A percentile compares a stretch with the other conserved stretches of the same genome.
Evolutionary conservation across 164 flowering plant genomes (phyloP).

Genomic region (Akebia trifoliata): DNA sequence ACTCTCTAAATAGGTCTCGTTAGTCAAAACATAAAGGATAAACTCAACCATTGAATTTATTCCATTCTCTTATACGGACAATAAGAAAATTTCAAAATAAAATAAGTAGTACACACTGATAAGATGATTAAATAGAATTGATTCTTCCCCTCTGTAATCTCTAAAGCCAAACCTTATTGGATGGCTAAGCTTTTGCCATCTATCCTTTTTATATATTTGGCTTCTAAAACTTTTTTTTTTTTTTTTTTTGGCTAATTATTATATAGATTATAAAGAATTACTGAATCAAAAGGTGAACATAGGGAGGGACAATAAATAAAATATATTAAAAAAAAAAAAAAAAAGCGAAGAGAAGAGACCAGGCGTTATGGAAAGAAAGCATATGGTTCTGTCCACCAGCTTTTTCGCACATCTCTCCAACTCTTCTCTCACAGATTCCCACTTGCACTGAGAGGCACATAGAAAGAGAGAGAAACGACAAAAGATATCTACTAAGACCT

Average conservation of each 20-base stretch:
- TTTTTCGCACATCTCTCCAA: constrained; percentile 8
- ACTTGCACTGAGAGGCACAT: constrained; percentile 6
- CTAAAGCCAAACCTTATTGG: background rate
- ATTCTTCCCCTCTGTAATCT: background rate
- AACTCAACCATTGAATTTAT: constrained; percentile 9
- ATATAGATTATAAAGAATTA: constrained; percentile 6
- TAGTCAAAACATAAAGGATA: too few species aligned
- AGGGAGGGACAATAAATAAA: background rate
- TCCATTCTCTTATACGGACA: constrained; percentile 4
- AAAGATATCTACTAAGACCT: too few species aligned
- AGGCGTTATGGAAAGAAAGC: constrained; percentile 23
- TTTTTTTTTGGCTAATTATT: background rate
- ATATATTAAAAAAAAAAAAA: background rate
- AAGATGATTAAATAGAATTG: constrained; percentile 5
- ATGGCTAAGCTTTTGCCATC: background rate
- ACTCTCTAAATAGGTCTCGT: too few species aligned
- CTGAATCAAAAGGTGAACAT: constrained; percentile 1
- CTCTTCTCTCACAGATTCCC: constrained; percentile 11
- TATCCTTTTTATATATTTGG: background rate
- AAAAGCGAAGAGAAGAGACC: constrained; percentile 7
- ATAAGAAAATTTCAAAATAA: background rate
- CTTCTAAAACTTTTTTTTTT: background rate
- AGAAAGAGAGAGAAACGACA: background rate
- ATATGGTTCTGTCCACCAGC: constrained; percentile 23
- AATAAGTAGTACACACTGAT: background rate